phyloP scores from a whole-genome alignment of 164 flowering plant species.

The Stephania cephalantha region DNA sequence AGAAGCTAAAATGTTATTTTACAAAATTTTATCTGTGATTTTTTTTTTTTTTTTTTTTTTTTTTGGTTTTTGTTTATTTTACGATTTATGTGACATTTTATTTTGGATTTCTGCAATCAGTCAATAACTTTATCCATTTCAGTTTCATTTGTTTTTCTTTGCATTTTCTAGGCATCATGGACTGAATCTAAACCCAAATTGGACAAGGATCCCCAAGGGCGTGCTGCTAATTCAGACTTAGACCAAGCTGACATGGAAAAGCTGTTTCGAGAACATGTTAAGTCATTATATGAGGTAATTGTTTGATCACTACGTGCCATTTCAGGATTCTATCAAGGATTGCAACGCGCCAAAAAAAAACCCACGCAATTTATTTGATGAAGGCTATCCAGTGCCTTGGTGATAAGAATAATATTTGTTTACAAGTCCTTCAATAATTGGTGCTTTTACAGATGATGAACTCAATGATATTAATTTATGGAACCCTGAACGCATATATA shows the following conservation, averaged over 20 bases:
- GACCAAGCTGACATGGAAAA: conserved; percentile 80
- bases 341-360: too few species aligned
- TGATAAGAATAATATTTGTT: too few species aligned
- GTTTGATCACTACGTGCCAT: neutral
- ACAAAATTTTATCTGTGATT: neutral
- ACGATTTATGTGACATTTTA: too few species aligned
- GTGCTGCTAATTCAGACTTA: conserved; percentile 67
- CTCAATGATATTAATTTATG: too few species aligned
- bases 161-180: conserved; percentile 76
- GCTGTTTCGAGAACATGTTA: conserved; percentile 89
- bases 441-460: too few species aligned
- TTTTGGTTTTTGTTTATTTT: too few species aligned
- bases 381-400: too few species aligned
- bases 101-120: neutral
- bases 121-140: neutral
- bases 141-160: neutral
- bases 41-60: too few species aligned
- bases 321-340: neutral
- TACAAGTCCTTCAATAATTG: too few species aligned
- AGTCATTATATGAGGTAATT: conserved; percentile 69
- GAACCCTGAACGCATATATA: too few species aligned
- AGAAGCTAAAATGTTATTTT: neutral
- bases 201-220: conserved; percentile 96
- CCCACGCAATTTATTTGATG: too few species aligned
- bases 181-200: conserved; percentile 77